Conservation (phyloP, 192 early-diverging fungal genomes). For the Coemansia erecta region DNA sequence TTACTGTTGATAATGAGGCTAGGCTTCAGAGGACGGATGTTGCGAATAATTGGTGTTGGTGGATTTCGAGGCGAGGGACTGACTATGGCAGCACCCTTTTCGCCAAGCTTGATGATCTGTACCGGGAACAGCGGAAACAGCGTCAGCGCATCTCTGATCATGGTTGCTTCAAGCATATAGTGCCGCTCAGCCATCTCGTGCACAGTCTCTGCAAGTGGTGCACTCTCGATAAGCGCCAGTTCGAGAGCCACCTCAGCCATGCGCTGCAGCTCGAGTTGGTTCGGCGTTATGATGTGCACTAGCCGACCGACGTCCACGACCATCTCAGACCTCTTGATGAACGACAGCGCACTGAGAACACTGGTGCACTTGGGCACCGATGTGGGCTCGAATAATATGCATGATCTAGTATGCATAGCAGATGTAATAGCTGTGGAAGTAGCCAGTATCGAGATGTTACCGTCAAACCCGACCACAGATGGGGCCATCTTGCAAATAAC, state of each 20-base stretch:
- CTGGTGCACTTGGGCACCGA: conserved; percentile 76
- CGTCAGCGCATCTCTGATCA: conserved; percentile 31
- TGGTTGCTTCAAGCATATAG: conserved; percentile 3
- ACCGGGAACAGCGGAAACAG: conserved; percentile 55
- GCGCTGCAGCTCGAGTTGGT: conserved; percentile 64
- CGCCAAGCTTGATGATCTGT: conserved; percentile 69
- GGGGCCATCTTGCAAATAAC: conserved; percentile 12
- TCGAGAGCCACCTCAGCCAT: conserved; percentile 53
- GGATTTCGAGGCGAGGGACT: conserved; percentile 11
- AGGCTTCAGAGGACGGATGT: conserved; percentile 23
- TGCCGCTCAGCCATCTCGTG: conserved; percentile 9
- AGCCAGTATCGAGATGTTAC: conserved; percentile 58
- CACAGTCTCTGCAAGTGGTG: conserved; percentile 12
- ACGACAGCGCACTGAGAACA: conserved; percentile 54
- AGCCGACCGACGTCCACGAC: conserved; percentile 5
- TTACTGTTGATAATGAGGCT: conserved; percentile 27
- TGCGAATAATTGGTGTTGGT: conserved; percentile 5
- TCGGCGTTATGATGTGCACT: conserved; percentile 68
- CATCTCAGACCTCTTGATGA: conserved; percentile 21
- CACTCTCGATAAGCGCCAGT: conserved; percentile 14
- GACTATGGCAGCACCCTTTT: conserved; percentile 57
- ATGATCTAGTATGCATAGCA: conserved; percentile 13
- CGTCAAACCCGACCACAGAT: conserved; percentile 68
- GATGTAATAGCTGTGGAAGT: conserved; percentile 51
- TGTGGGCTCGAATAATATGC: conserved; percentile 88